phyloP scores from a whole-genome alignment of 108 stramenopile species.

The Skeletonema tropicum region DNA sequence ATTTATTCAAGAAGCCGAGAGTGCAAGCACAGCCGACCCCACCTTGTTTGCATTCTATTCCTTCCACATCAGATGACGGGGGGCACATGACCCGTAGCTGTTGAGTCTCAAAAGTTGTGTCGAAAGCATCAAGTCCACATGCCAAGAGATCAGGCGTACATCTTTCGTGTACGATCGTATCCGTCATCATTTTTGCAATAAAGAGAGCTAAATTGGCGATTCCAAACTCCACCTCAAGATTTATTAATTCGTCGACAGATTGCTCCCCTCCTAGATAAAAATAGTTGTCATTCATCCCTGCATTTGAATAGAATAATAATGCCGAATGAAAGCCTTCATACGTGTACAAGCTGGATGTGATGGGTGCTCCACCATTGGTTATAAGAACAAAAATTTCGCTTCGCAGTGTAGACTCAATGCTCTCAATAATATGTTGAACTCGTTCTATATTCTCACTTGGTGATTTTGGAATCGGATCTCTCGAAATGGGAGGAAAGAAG shows the following conservation, averaged over 20 bases:
- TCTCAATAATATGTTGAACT: background rate
- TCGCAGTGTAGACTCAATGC: background rate
- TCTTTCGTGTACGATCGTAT: conserved; percentile 24
- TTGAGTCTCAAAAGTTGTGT: conserved; percentile 15
- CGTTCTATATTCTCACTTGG: conserved; percentile 5
- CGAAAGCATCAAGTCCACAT: conserved; percentile 23
- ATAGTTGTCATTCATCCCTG: conserved; percentile 4
- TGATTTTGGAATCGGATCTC: background rate
- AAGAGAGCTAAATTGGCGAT: conserved; percentile 28
- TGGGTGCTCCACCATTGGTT: conserved; percentile 10
- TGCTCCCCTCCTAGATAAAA: conserved; percentile 21
- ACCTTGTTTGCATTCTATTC: conserved; percentile 21
- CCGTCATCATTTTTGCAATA: conserved; percentile 19
- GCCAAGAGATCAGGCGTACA: conserved; percentile 15
- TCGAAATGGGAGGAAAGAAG: conserved; percentile 3
- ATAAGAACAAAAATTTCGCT: conserved; percentile 22
- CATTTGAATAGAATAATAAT: conserved; percentile 10
- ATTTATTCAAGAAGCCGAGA: conserved; percentile 13
- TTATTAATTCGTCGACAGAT: background rate
- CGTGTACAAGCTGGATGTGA: conserved; percentile 17
- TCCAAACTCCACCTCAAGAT: conserved; percentile 11
- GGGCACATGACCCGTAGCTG: conserved; percentile 12
- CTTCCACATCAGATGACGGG: conserved; percentile 4
- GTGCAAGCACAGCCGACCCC: conserved; percentile 20
- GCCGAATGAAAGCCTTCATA: conserved; percentile 17